phyloP scores from a whole-genome alignment of 768 basidiomycete genomes.

The Strobilomyces confusus region DNA sequence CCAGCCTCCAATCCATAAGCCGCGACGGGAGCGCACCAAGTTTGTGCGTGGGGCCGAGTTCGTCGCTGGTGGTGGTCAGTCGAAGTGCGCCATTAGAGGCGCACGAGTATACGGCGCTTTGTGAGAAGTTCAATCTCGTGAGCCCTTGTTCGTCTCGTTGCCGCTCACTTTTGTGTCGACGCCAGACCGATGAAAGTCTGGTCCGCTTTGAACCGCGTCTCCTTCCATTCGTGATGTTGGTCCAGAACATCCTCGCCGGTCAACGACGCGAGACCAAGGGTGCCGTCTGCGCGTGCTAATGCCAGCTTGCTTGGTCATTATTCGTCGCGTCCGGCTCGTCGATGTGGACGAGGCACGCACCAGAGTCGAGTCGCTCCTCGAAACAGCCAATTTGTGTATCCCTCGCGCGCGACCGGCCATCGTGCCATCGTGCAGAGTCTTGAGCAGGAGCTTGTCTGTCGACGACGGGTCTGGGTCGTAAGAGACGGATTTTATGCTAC shows the following conservation, averaged over 20 bases:
- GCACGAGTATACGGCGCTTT: constrained; percentile 56
- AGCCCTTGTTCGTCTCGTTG: neutral
- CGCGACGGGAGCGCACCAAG: constrained; percentile 59
- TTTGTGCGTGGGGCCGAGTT: constrained; percentile 18
- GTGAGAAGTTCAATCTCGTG: neutral
- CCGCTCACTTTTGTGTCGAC: constrained; percentile 44
- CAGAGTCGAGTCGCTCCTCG: constrained; percentile 30
- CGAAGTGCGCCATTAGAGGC: constrained; percentile 74
- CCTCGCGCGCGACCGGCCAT: constrained; percentile 32
- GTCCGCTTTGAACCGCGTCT: constrained; percentile 49
- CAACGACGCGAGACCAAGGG: constrained; percentile 41
- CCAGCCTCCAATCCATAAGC: constrained; percentile 63
- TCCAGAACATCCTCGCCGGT: constrained; percentile 40
- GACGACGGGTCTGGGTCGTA: constrained; percentile 35
- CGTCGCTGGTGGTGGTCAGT: constrained; percentile 35
- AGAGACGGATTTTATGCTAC: constrained; percentile 61
- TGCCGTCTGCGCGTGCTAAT: constrained; percentile 61
- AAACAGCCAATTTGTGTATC: constrained; percentile 39
- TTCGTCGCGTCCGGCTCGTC: constrained; percentile 13
- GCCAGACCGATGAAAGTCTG: constrained; percentile 63
- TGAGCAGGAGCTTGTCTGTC: constrained; percentile 33
- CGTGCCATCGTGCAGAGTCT: constrained; percentile 33
- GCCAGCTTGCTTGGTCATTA: constrained; percentile 55
- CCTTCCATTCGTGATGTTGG: constrained; percentile 54
- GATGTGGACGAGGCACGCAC: constrained; percentile 31